A percentile compares a stretch with the other conserved stretches of the same genome.
Evolutionary conservation across 148 eudicot species (phyloP).

Genomic region (Beta vulgaris): DNA sequence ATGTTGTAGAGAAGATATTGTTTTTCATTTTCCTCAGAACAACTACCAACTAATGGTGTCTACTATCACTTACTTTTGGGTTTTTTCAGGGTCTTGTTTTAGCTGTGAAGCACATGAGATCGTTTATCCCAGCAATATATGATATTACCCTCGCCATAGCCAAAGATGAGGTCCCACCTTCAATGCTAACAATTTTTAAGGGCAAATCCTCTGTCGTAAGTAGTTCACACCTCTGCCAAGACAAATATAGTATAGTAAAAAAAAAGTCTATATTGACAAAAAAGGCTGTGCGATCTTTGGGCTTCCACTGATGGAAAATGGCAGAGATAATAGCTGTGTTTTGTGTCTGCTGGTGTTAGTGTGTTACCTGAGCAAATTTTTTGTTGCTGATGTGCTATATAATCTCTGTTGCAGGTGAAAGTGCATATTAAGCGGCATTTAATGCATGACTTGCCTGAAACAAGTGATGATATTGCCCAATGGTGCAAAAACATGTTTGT

Average conservation of each 20-base stretch:
- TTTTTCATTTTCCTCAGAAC: not conserved
- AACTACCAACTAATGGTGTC: not conserved
- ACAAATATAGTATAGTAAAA: not conserved
- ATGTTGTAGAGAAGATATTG: not conserved
- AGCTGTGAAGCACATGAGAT: conserved; percentile 51
- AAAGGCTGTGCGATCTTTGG: not conserved
- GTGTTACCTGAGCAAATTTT: not conserved
- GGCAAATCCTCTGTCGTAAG: conserved; percentile 64
- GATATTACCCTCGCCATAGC: conserved; percentile 53
- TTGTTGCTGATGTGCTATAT: not conserved
- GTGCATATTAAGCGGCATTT: conserved; percentile 56
- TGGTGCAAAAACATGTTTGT: conserved; percentile 81
- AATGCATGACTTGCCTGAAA: conserved; percentile 67
- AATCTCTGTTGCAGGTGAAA: conserved; percentile 40
- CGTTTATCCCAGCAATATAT: conserved; percentile 62
- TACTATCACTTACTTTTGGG: conserved; percentile 1
- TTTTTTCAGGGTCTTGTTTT: conserved; percentile 56
- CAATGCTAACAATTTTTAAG: conserved; percentile 45
- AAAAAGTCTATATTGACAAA: not conserved
- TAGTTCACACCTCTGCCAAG: not conserved
- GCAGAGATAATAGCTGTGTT: not conserved
- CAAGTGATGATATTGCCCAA: conserved; percentile 53
- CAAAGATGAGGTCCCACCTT: conserved; percentile 47
- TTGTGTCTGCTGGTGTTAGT: not conserved
- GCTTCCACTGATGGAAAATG: not conserved